Base-by-base conservation (phyloP, 2,329 filamentous ascomycete species). In the Aureobasidium sp. region DNA sequence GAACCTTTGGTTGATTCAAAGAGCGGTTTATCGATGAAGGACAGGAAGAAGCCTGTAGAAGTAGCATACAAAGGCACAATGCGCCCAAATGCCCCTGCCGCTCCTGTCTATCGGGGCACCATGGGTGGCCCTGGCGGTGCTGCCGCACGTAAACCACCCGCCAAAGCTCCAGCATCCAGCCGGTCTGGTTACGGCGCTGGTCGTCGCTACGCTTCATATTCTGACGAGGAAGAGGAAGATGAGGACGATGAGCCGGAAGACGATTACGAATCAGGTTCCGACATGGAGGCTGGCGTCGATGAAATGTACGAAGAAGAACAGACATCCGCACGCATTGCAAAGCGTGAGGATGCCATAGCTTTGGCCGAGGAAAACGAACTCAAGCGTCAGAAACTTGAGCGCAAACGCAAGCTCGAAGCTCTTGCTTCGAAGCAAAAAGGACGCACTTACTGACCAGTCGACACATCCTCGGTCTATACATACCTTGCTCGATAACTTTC, bases 231-330 rank as follows among this genome's bases (percentile, higher is more conserved):
- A 21, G 21, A 21, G 21, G 21, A 79, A 30, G 78, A 77, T 2
- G 74, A 76, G 5, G 79, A 82, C 45, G 77, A 81, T 25, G 79
- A 85, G 21, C 85, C 88, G 9, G 85, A 87, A 47, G 85, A 88
- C 36, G 79, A 78, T 50, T 81, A 78, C 3, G 86, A 84, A 0
- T 87, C 88, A 61, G 84, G 72, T 6, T 90, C 87, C 6, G 89
- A 90, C 67, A 91, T 91, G 87, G 88, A 91, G 72, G 89, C 87
- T 2, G 88, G 87, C 39, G 72, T 87, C 41, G 86, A 86, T 63
- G 88, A 91, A 66, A 83, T 92, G 58, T 87, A 91, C 64, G 77
- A 81, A 39, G 89, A 93, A 71, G 89, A 93, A 71, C 76, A 79
- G 49, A 70, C 76, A 54, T 87, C 88, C 2, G 81, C 86, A 63